A percentile compares a stretch with the other conserved stretches of the same genome.
Conservation (phyloP, 2,329 filamentous ascomycete genomes). For the Fusarium newnesense region DNA sequence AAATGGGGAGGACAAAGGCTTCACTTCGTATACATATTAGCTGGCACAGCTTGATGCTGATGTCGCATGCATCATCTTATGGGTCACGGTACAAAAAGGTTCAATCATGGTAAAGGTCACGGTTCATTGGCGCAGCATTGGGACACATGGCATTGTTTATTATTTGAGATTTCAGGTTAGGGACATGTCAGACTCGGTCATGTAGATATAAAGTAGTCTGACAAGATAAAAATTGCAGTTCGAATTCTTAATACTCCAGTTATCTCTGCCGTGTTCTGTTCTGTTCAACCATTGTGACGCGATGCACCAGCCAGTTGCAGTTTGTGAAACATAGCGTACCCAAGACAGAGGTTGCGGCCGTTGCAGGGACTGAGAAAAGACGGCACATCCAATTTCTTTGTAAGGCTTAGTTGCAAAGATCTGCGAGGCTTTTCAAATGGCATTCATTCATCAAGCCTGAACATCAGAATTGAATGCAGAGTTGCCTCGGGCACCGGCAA, state of each 20-base stretch:
- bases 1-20: slow-evolving; percentile 25
- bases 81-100: slow-evolving; percentile 44
- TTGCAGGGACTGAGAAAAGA: slow-evolving; percentile 14
- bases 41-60: slow-evolving; percentile 41
- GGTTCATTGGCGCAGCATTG: slow-evolving; percentile 33
- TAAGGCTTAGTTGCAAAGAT: slow-evolving; percentile 8
- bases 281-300: neutral
- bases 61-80: slow-evolving; percentile 41
- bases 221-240: slow-evolving; percentile 23
- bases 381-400: neutral
- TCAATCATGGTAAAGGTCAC: slow-evolving; percentile 33
- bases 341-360: neutral
- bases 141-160: slow-evolving; percentile 26
- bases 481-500: slow-evolving; percentile 1
- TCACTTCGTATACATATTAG: slow-evolving; percentile 41
- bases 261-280: neutral
- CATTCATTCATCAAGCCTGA: neutral
- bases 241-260: neutral
- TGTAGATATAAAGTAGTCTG: slow-evolving; percentile 19
- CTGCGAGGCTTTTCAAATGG: slow-evolving; percentile 4
- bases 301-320: neutral
- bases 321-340: slow-evolving; percentile 16
- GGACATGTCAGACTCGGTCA: slow-evolving; percentile 15
- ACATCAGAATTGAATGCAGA: neutral
- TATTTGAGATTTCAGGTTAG: neutral